Conservation (phyloP, 164 flowering plant species). For the Stephania japonica region DNA sequence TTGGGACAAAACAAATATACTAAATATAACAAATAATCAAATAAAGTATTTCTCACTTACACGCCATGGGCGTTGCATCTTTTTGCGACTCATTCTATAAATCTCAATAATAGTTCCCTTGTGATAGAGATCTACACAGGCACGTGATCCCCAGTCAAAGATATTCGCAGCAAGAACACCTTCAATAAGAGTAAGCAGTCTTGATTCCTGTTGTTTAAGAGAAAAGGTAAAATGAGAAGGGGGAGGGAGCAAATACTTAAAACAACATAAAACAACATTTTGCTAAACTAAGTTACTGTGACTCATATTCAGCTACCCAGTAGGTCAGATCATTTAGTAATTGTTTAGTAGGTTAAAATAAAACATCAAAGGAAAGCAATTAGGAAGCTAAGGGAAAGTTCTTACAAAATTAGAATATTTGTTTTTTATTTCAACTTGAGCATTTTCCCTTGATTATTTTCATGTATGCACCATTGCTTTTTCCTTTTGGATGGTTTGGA, state of each 20-base stretch:
- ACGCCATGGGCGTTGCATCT: conserved; percentile 99
- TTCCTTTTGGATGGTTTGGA: neutral
- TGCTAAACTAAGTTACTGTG: neutral
- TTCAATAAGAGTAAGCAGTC: conserved; percentile 77
- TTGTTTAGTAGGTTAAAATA: too few relatives aligned
- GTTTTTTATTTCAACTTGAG: too few relatives aligned
- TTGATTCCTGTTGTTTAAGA: conserved; percentile 53
- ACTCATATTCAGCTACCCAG: neutral
- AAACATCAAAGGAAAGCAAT: too few relatives aligned
- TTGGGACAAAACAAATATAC: neutral
- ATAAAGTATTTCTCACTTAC: conserved; percentile 37
- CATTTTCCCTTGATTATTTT: too few relatives aligned
- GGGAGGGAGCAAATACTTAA: neutral
- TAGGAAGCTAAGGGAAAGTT: too few relatives aligned
- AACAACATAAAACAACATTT: neutral
- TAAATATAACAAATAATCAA: neutral
- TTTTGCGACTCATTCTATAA: conserved; percentile 94
- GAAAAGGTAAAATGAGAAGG: conserved; percentile 7
- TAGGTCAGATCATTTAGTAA: too few relatives aligned
- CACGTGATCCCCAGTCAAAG: conserved; percentile 99
- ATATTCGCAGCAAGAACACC: conserved; percentile 99
- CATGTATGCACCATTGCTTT: too few relatives aligned
- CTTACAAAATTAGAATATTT: too few relatives aligned
- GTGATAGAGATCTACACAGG: conserved; percentile 97
- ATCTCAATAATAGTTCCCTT: conserved; percentile 96